Evolutionary conservation across 2,329 filamentous ascomycete genomes (phyloP).

Genomic region (Allantophomopsis lycopodina): DNA sequence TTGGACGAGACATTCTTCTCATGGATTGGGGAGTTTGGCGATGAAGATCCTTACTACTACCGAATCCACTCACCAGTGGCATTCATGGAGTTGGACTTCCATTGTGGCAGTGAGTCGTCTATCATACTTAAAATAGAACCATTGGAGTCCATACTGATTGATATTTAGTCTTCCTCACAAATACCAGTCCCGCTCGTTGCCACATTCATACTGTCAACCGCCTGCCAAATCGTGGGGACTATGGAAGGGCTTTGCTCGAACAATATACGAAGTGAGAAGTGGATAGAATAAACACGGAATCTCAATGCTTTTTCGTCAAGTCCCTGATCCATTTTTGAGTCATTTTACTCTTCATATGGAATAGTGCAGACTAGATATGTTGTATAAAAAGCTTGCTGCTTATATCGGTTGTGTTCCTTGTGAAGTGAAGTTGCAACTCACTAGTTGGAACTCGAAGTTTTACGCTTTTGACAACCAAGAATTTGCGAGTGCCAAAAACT

Average conservation of each 20-base stretch:
- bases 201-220: constrained; percentile 65
- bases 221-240: constrained; percentile 64
- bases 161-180: constrained; percentile 50
- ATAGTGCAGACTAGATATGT: no score
- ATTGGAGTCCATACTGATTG: not conserved
- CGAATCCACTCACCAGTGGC: not conserved
- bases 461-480: no score
- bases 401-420: no score
- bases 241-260: constrained; percentile 40
- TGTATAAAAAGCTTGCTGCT: no score
- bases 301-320: no score
- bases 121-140: not conserved
- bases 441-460: no score
- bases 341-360: no score
- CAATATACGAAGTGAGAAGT: not conserved
- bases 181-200: constrained; percentile 60
- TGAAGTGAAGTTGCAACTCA: no score
- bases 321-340: no score
- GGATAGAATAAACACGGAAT: no score
- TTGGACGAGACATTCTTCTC: constrained; percentile 60
- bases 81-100: not conserved
- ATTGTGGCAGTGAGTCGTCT: not conserved
- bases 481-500: no score
- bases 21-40: constrained; percentile 58
- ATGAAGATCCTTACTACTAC: constrained; percentile 33